phyloP scores from a whole-genome alignment of 129 eudicot genomes.

The sunflower (Helianthus annuus) region DNA sequence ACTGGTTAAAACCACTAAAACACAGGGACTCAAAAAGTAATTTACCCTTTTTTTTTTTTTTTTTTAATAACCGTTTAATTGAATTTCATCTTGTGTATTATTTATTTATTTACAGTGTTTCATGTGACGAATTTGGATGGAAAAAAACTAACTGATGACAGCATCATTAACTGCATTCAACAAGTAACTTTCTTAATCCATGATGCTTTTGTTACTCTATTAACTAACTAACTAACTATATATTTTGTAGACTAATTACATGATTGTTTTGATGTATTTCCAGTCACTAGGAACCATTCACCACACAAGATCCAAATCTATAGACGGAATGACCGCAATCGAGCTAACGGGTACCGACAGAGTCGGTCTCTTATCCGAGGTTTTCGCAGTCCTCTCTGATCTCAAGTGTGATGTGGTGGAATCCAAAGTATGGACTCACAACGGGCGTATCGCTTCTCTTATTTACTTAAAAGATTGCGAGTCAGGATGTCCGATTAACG shows the following conservation, averaged over 20 bases:
- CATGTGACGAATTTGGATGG: conserved; percentile 91
- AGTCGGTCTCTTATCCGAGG: conserved; percentile 79
- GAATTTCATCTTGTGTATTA: background rate
- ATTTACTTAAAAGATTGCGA: conserved; percentile 75
- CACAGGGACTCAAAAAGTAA: no score
- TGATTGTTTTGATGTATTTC: background rate
- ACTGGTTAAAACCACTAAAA: no score
- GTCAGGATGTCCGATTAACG: conserved; percentile 64
- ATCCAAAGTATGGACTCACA: conserved; percentile 87
- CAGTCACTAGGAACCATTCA: conserved; percentile 80
- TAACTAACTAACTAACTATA: background rate
- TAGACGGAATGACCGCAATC: conserved; percentile 70
- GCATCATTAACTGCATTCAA: conserved; percentile 75
- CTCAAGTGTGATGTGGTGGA: conserved; percentile 72
- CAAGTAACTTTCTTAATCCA: conserved; percentile 47
- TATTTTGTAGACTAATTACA: background rate
- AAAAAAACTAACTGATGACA: conserved; percentile 66
- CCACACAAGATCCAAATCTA: conserved; percentile 37
- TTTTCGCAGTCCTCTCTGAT: conserved; percentile 76
- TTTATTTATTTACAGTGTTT: conserved; percentile 53
- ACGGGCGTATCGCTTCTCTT: conserved; percentile 78
- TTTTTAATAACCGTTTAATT: background rate
- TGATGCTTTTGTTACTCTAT: background rate
- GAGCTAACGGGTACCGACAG: conserved; percentile 88
- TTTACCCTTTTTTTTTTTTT: conserved; percentile 6